A percentile compares a stretch with the other conserved stretches of the same genome.
Conservation (phyloP, 805 yeast genomes). For the Yarrowia divulgata region DNA sequence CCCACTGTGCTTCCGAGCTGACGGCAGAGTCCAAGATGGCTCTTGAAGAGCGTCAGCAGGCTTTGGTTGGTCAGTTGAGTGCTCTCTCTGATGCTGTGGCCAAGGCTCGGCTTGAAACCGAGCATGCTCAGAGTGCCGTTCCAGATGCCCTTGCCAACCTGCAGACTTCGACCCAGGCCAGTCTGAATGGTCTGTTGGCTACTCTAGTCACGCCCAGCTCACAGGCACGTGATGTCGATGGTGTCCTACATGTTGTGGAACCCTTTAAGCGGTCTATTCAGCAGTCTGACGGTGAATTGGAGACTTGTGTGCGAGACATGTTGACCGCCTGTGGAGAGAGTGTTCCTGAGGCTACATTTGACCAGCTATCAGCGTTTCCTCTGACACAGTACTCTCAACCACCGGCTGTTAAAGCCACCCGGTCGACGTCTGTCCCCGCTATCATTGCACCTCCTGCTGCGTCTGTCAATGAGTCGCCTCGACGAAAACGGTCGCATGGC, state of each 20-base stretch:
- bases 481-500: conserved; percentile 18
- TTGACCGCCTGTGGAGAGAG: conserved; percentile 11
- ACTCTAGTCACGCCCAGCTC: conserved; percentile 30
- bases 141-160: conserved; percentile 20
- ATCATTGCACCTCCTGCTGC: neutral
- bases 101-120: conserved; percentile 26
- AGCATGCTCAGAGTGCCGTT: conserved; percentile 29
- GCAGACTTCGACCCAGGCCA: conserved; percentile 12
- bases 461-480: conserved; percentile 2
- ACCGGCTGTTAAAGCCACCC: neutral
- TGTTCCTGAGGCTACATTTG: neutral
- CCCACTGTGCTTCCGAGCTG: conserved; percentile 15
- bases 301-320: conserved; percentile 10
- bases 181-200: conserved; percentile 23
- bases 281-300: conserved; percentile 3
- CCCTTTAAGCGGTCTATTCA: conserved; percentile 26
- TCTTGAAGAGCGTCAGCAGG: conserved; percentile 24
- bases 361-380: neutral
- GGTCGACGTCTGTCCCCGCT: conserved; percentile 4
- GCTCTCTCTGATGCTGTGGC: conserved; percentile 10
- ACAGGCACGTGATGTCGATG: conserved; percentile 21
- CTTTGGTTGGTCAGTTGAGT: conserved; percentile 24
- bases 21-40: conserved; percentile 10
- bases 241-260: conserved; percentile 1
- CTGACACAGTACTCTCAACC: neutral